These are phyloP conservation scores for Sideroxylon spinosum DNA, from an alignment of 179 eudicot genomes.

Conservation along the genomic window DNA sequence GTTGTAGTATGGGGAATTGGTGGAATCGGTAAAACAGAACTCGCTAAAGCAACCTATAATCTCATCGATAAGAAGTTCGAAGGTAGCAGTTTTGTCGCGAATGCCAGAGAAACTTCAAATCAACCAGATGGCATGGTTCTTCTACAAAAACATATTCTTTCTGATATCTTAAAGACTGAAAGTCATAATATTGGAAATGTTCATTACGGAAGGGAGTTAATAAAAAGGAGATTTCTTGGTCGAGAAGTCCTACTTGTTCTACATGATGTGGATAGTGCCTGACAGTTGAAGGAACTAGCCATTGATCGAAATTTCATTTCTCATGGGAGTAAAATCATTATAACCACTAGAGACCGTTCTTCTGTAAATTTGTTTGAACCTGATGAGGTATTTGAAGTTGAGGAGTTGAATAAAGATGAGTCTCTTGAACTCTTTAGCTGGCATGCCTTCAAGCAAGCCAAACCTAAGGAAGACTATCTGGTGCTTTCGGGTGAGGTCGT, in stretches of 20 bases:
- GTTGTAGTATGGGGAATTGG: not conserved
- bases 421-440: conserved; percentile 14
- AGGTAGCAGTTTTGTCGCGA: not conserved
- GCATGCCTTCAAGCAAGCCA: not conserved
- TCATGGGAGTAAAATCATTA: conserved; percentile 7
- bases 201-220: not conserved
- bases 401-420: not conserved
- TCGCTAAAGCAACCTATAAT: not conserved
- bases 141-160: conserved; percentile 14
- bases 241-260: conserved; percentile 16
- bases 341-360: conserved; percentile 10
- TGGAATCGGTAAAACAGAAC: not conserved
- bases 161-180: not conserved
- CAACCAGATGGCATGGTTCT: not conserved
- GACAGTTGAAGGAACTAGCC: conserved; percentile 11
- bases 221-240: not conserved
- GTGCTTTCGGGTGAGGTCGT: not conserved
- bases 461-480: not conserved
- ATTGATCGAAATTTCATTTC: not conserved
- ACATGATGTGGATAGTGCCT: conserved; percentile 7
- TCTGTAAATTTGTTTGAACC: not conserved
- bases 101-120: not conserved
- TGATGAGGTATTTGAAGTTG: not conserved
- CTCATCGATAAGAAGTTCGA: not conserved
- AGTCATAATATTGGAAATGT: not conserved